Base-by-base conservation (phyloP, 352 stramenopile genomes). In the Globisporangium cylindrosporum region DNA sequence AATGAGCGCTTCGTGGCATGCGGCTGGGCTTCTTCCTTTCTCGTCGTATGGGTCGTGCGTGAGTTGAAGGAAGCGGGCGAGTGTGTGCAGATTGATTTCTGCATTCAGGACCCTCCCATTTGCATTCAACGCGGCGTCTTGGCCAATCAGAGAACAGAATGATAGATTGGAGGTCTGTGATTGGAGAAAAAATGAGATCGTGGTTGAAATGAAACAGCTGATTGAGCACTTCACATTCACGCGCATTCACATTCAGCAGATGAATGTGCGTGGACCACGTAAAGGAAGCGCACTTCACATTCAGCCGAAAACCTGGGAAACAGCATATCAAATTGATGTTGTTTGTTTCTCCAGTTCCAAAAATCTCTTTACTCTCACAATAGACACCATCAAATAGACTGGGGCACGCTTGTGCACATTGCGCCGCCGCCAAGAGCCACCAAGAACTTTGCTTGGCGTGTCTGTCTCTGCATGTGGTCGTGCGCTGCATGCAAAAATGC, bases 1-100 rank as follows among this genome's bases (percentile, higher is more conserved):
- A 70, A 70, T 70, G 65, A 70, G 58, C 24, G 60, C 27, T 48
- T 48, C 27, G 8, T 12, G 27, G 27, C 22, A 29, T 38, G 59
- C 38, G 15, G 41, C 15, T 51, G 6, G 18, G 29, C 53, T 32
- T n/a, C 53, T 36, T 32, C 22, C 22, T 22, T 22, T 25, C 22
- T 57, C 22, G 1, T 32, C 8, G 24, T 29, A 36, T 59, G 29
- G 29, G 29, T 32, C 29, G 29, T 32, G 29, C 29, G 29, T 7
- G 53, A 51, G 55, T 60, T 60, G 55, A 60, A 60, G 55, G 29
- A 46, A 46, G 29, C 18, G 2, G 20, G 38, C 38, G 38, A 46
- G 15, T 24, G 38, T 46, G 12, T 46, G 38, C 38, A 46, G 38
- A 46, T 46, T 46, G 38, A 46, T 24, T 51, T 51, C 43, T 51